Percentiles rank a stretch among this genome's conserved stretches.
Evolutionary conservation across 2,329 filamentous ascomycete species (phyloP).

Genomic region (Taxawa tesnikishii): DNA sequence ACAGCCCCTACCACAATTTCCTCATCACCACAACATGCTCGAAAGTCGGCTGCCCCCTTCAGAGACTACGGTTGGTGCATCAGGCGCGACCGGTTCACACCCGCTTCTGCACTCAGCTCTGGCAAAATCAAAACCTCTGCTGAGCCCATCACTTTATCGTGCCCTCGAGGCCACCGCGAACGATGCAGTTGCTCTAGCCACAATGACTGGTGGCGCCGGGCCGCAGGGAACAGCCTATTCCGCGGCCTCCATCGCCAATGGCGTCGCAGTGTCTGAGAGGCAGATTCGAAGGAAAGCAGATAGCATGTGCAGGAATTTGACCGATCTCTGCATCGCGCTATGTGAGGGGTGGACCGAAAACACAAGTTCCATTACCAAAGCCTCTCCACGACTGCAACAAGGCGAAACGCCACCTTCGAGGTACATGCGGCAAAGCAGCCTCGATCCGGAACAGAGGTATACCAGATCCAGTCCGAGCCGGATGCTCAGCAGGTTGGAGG

Average conservation of each 20-base stretch:
- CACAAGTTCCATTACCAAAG: constrained; percentile 1
- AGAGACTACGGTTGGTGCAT: constrained; percentile 25
- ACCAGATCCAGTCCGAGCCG: constrained; percentile 4
- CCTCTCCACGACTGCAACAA: background rate
- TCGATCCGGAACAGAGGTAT: constrained; percentile 4
- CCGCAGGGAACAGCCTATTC: constrained; percentile 51
- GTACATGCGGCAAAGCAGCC: constrained; percentile 2
- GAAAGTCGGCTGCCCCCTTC: constrained; percentile 26
- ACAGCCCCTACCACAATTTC: constrained; percentile 66
- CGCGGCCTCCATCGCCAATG: constrained; percentile 51
- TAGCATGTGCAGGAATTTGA: constrained; percentile 82
- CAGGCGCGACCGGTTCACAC: constrained; percentile 46
- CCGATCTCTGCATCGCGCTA: constrained; percentile 80
- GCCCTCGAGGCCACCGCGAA: constrained; percentile 69
- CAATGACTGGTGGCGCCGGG: constrained; percentile 62
- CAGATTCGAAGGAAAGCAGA: constrained; percentile 84
- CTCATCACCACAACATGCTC: no score
- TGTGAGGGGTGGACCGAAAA: constrained; percentile 16
- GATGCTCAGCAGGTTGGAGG: constrained; percentile 5
- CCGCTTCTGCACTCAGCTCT: constrained; percentile 72
- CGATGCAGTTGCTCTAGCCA: constrained; percentile 68
- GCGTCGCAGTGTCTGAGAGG: constrained; percentile 55
- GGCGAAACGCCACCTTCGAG: constrained; percentile 3
- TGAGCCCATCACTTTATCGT: constrained; percentile 61
- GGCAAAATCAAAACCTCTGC: constrained; percentile 58